Conservation (phyloP, 2,329 filamentous ascomycete species). For the Falciphora oryzae region DNA sequence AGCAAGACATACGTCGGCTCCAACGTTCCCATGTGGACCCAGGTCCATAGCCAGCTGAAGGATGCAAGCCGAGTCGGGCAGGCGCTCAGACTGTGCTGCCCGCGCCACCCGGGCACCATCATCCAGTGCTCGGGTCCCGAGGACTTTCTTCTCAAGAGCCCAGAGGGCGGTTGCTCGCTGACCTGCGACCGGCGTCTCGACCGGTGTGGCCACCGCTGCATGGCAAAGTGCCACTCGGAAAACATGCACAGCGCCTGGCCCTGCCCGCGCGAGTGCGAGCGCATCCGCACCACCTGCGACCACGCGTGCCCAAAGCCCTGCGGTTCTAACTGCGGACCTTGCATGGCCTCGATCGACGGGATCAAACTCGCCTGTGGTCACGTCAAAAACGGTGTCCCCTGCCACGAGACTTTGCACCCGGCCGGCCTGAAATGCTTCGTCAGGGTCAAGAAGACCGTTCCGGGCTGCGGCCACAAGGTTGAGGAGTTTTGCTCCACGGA, state of each 20-base stretch:
- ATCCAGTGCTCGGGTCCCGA: constrained; percentile 48
- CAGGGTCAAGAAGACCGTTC: constrained; percentile 40
- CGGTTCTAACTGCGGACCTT: constrained; percentile 36
- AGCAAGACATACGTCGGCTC: constrained; percentile 42
- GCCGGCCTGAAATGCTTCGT: constrained; percentile 41
- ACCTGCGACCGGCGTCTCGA: constrained; percentile 42
- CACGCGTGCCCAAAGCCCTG: constrained; percentile 39
- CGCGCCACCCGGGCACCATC: constrained; percentile 48
- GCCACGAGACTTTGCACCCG: constrained; percentile 38
- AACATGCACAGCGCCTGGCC: constrained; percentile 39
- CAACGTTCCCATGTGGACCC: constrained; percentile 56
- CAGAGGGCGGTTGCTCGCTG: constrained; percentile 56
- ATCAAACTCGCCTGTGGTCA: constrained; percentile 38
- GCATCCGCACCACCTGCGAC: constrained; percentile 34
- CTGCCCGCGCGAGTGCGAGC: constrained; percentile 39
- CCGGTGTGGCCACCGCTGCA: constrained; percentile 42
- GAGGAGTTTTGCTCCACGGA: constrained; percentile 43
- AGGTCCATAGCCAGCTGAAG: constrained; percentile 49
- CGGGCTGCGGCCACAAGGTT: constrained; percentile 50
- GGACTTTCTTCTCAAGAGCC: constrained; percentile 49
- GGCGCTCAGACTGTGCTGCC: constrained; percentile 50
- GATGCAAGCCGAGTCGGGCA: constrained; percentile 40
- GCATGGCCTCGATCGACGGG: constrained; percentile 26
- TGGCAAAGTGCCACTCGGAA: constrained; percentile 40
- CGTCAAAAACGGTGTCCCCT: constrained; percentile 23